Conservation (phyloP, 306 rosid species). For the Dryas drummondii region DNA sequence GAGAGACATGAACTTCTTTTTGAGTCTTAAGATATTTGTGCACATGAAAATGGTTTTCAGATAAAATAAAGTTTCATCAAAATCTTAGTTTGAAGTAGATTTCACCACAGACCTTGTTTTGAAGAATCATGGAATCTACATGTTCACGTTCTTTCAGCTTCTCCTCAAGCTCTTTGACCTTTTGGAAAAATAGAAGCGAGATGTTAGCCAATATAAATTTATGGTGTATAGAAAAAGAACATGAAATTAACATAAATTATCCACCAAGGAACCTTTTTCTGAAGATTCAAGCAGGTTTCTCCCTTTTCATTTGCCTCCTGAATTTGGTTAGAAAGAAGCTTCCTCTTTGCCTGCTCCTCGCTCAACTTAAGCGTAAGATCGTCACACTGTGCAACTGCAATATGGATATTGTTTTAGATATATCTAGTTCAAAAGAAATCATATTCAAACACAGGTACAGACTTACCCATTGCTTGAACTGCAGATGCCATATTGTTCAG, state of each 20-base stretch:
- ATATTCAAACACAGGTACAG: neutral
- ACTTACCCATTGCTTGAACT: slow-evolving; percentile 33
- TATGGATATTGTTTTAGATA: slow-evolving; percentile 1
- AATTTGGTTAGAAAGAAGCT: slow-evolving; percentile 25
- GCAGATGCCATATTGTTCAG: slow-evolving; percentile 29
- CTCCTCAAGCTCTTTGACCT: slow-evolving; percentile 28
- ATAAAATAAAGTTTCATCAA: neutral
- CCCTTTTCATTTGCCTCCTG: slow-evolving; percentile 28
- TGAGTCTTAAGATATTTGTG: neutral
- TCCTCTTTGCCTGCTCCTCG: slow-evolving; percentile 29
- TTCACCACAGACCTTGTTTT: slow-evolving; percentile 23
- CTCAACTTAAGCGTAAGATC: slow-evolving; percentile 27
- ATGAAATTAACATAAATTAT: neutral
- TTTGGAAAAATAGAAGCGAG: neutral
- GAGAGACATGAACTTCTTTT: neutral
- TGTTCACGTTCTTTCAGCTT: slow-evolving; percentile 12
- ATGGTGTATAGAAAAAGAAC: neutral
- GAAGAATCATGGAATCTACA: slow-evolving; percentile 24
- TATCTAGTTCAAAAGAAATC: neutral
- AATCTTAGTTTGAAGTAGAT: neutral
- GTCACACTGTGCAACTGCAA: slow-evolving; percentile 20
- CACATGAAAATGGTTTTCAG: neutral
- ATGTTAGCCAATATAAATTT: slow-evolving; percentile 10
- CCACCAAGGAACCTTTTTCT: slow-evolving; percentile 17
- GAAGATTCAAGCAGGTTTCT: slow-evolving; percentile 14